Evolutionary conservation across 148 eudicot genomes (phyloP).

Genomic region (Oxyria digyna): DNA sequence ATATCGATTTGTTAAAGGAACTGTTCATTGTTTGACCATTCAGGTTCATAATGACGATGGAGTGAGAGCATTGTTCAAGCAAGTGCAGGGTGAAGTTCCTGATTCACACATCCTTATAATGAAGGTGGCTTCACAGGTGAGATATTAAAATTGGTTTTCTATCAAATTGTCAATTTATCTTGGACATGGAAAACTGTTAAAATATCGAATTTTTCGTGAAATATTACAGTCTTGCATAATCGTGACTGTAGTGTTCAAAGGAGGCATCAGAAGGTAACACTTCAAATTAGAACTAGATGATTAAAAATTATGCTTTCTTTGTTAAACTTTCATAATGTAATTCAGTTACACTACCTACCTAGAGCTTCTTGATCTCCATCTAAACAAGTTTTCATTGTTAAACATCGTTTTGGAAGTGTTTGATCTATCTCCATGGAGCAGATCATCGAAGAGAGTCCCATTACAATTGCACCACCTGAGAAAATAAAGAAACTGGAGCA

Average conservation of each 20-base stretch:
- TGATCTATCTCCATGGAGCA: constrained; percentile 9
- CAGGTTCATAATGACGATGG: constrained; percentile 98
- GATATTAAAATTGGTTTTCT: constrained; percentile 10
- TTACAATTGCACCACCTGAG: constrained; percentile 81
- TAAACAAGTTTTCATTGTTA: background rate
- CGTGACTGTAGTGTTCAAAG: constrained; percentile 99
- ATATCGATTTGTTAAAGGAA: background rate
- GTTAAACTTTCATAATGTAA: no score
- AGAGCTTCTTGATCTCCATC: background rate
- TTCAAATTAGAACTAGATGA: no score
- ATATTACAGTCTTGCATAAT: constrained; percentile 96
- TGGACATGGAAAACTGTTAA: background rate
- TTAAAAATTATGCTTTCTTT: no score
- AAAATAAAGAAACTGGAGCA: constrained; percentile 80
- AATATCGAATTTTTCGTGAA: constrained; percentile 18
- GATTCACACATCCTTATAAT: constrained; percentile 98
- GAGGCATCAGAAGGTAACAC: constrained; percentile 1
- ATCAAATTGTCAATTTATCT: background rate
- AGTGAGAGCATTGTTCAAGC: constrained; percentile 91
- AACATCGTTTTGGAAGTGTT: background rate
- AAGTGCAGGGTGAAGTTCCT: constrained; percentile 99
- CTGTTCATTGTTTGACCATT: constrained; percentile 8
- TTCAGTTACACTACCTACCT: no score
- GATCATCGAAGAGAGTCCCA: constrained; percentile 72
- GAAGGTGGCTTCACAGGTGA: constrained; percentile 98